Evolutionary conservation across 208 protist species (phyloP).

Genomic region (Crithidia brevicula): DNA sequence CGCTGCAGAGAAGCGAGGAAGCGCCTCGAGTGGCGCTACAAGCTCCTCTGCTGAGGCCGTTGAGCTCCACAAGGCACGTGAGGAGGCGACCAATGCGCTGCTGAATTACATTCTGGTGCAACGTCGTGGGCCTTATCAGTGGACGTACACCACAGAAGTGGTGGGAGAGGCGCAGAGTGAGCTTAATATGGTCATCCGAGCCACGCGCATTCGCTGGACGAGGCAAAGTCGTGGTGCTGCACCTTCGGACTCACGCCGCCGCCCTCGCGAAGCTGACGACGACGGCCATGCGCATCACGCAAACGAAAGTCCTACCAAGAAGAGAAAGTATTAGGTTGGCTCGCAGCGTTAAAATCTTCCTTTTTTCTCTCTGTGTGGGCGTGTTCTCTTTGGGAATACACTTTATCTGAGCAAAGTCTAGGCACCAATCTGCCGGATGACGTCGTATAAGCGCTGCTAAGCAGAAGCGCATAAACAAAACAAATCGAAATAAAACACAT

Average conservation of each 20-base stretch:
- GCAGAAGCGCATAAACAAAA: no score
- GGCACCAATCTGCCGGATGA: no score
- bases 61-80: slow-evolving; percentile 17
- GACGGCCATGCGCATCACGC: neutral
- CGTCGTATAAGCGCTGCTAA: no score
- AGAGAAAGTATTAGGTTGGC: neutral
- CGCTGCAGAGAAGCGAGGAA: neutral
- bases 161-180: slow-evolving; percentile 63
- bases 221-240: neutral
- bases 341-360: no score
- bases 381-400: no score
- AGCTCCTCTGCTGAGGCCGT: neutral
- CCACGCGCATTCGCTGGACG: slow-evolving; percentile 69
- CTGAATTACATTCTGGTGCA: slow-evolving; percentile 34
- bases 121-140: slow-evolving; percentile 46
- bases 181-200: slow-evolving; percentile 68
- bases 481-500: no score
- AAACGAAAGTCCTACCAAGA: no score
- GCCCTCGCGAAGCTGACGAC: slow-evolving; percentile 9
- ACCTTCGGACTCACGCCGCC: slow-evolving; percentile 11
- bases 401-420: no score
- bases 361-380: no score
- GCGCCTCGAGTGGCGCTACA: slow-evolving; percentile 4
- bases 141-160: slow-evolving; percentile 48
- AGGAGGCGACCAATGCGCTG: slow-evolving; percentile 25